These are phyloP conservation scores for Bipolaris victoriae DNA, from an alignment of 2,329 filamentous ascomycete genomes.

Conservation along the genomic window DNA sequence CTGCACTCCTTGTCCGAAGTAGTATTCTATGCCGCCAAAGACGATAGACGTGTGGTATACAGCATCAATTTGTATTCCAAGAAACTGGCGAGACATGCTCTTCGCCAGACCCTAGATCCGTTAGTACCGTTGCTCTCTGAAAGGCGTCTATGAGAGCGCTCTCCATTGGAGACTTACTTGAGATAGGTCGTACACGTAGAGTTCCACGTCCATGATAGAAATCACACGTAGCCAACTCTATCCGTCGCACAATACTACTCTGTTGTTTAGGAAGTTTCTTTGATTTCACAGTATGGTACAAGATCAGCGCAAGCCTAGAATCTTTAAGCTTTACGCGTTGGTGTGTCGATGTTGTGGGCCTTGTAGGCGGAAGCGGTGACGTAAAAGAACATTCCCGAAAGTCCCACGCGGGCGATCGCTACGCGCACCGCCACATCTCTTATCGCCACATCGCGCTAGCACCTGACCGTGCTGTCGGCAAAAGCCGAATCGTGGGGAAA, in stretches of 20 bases:
- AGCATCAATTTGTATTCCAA: slow-evolving; percentile 80
- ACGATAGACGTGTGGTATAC: slow-evolving; percentile 95
- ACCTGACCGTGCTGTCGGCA: slow-evolving; percentile 23
- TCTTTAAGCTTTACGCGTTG: background rate
- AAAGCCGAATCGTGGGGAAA: background rate
- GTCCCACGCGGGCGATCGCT: slow-evolving; percentile 2
- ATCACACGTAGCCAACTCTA: background rate
- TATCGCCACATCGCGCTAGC: slow-evolving; percentile 26
- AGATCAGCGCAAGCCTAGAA: background rate
- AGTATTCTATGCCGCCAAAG: slow-evolving; percentile 82
- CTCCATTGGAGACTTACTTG: slow-evolving; percentile 34
- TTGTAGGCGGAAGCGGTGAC: slow-evolving; percentile 14
- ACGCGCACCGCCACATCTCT: slow-evolving; percentile 2
- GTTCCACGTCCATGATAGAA: slow-evolving; percentile 55
- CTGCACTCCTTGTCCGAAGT: slow-evolving; percentile 88
- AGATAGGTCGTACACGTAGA: slow-evolving; percentile 61
- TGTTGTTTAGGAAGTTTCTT: background rate
- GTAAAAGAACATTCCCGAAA: slow-evolving; percentile 29
- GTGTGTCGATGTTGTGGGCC: slow-evolving; percentile 3
- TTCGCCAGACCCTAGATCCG: slow-evolving; percentile 59
- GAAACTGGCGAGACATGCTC: slow-evolving; percentile 61
- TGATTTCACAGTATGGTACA: background rate
- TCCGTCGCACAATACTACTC: background rate
- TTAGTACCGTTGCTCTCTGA: background rate
- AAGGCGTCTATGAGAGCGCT: background rate